Percentiles rank a stretch among this genome's conserved stretches.
Conservation (phyloP, 2,329 filamentous ascomycete genomes). For the Bipolaris sorokiniana region DNA sequence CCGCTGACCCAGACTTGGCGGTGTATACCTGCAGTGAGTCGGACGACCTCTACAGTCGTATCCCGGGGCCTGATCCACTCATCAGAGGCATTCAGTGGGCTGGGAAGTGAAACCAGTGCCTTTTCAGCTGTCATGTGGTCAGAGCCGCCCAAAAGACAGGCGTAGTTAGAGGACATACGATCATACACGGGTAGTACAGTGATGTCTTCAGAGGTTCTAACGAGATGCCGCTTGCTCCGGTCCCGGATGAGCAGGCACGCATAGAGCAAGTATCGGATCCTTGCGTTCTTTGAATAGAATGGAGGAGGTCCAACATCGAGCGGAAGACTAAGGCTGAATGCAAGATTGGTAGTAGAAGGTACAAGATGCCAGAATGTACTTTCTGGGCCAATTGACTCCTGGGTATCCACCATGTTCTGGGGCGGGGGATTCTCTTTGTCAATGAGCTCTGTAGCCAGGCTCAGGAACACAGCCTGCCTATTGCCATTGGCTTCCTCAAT, state of each 20-base stretch:
- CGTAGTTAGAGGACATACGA: conserved; percentile 43
- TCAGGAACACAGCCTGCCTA: conserved; percentile 57
- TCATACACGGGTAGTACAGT: conserved; percentile 61
- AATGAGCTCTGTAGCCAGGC: conserved; percentile 59
- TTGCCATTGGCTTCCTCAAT: conserved; percentile 58
- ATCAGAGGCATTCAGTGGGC: conserved; percentile 58
- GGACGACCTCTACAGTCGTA: conserved; percentile 52
- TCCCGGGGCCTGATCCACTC: conserved; percentile 53
- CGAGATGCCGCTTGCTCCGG: conserved; percentile 56
- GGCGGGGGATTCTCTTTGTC: conserved; percentile 59
- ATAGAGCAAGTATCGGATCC: conserved; percentile 58
- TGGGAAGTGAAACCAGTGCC: conserved; percentile 60
- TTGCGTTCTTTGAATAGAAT: conserved; percentile 59
- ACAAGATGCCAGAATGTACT: conserved; percentile 58
- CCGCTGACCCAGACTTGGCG: conserved; percentile 66
- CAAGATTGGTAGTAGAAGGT: conserved; percentile 55
- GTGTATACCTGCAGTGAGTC: conserved; percentile 60
- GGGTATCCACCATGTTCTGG: conserved; percentile 56
- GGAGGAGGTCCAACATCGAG: conserved; percentile 62
- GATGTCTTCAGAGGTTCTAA: conserved; percentile 58
- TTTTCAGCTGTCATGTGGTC: conserved; percentile 53
- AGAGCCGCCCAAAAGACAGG: conserved; percentile 5
- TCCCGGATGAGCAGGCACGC: conserved; percentile 57
- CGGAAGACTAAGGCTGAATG: conserved; percentile 61
- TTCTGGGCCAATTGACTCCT: conserved; percentile 45